Evolutionary conservation across 2,329 filamentous ascomycete genomes (phyloP).

Genomic region (Coniochaeta sp.): DNA sequence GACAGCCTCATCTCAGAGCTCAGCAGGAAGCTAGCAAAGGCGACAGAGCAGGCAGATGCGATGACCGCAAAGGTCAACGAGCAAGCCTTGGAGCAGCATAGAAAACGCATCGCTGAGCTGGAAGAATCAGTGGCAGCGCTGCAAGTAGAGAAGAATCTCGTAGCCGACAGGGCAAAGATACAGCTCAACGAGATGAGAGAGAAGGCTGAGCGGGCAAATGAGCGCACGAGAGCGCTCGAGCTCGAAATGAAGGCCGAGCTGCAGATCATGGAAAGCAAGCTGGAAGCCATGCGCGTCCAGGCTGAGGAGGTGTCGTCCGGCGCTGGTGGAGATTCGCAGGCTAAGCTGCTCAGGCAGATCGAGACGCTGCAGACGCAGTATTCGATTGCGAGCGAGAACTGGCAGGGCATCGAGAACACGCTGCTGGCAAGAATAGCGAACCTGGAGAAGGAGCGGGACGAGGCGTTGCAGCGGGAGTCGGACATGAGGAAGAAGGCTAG

Average conservation of each 20-base stretch:
- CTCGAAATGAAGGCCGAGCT: conserved; percentile 74
- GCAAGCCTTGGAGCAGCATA: conserved; percentile 60
- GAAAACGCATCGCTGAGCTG: conserved; percentile 41
- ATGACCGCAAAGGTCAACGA: conserved; percentile 59
- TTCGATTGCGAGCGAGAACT: conserved; percentile 88
- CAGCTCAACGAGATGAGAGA: conserved; percentile 68
- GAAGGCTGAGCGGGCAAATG: conserved; percentile 63
- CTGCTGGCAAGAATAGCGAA: conserved; percentile 67
- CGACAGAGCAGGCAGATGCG: conserved; percentile 57
- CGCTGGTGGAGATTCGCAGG: conserved; percentile 72
- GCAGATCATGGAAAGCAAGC: conserved; percentile 73
- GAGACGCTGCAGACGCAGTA: conserved; percentile 96
- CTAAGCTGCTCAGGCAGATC: conserved; percentile 85
- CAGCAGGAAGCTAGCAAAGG: conserved; percentile 60
- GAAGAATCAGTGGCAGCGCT: conserved; percentile 56
- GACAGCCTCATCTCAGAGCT: conserved; percentile 60
- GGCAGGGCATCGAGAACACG: conserved; percentile 91
- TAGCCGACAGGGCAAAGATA: conserved; percentile 55
- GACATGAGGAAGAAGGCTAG: conserved; percentile 86
- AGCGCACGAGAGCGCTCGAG: conserved; percentile 61
- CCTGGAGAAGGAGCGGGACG: conserved; percentile 87
- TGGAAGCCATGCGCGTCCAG: conserved; percentile 77
- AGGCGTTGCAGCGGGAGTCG: conserved; percentile 71
- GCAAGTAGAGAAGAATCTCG: conserved; percentile 70
- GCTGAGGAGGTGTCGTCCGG: conserved; percentile 88